Evolutionary conservation across 2,329 filamentous ascomycete genomes (phyloP), one percentile per base, ranked within the genome.

Genomic region (Venturia effusa): DNA sequence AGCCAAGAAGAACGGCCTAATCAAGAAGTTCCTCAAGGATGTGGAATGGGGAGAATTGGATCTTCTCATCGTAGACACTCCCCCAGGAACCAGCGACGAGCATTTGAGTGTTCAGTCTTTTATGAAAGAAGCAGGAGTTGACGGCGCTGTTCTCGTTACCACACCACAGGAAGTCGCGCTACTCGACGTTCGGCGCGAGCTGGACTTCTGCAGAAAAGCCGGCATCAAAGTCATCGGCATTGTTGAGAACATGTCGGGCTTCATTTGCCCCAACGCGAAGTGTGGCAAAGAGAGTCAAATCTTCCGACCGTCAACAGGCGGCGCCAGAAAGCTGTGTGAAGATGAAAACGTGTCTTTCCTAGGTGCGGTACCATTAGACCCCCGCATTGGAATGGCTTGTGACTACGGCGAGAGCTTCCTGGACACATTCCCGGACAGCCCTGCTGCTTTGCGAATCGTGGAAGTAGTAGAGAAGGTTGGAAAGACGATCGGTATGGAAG

Each of bases 391-490:
- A 10, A 95, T 97, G 89, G 88, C 92, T 2, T 97, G 93, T 72
- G 94, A 99, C 75, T 97, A 90, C 75, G 94, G 95, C 5, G 94
- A 99, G 83, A 97, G 92, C 75, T 99, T 95, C 76, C 89, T 97
- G 71, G 92, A 97, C 71, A 88, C 86, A 30, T 99, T 91, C 74
- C 91, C 93, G 0, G 92, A 97, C 69, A 96, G 91, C 68, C 93
- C 94, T 40, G 92, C 94, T 1, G 96, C 91, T 71, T 79, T 82
- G 68, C 92, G 93, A 3, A 84, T 99, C 66, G 88, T 85, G 76
- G 80, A 81, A 41, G 92, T 99, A 11, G 92, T 99, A 41, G 84
- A 83, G 70, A 83, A 84, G 59, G 81, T 97, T 61, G 85, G 84
- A 22, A 77, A 80, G 68, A 67, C 73, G 66, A 69, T 77, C 43